Evolutionary conservation across 768 basidiomycete species (phyloP), one percentile per base, ranked within the genome.

Genomic region (Exsudoporus frostii): DNA sequence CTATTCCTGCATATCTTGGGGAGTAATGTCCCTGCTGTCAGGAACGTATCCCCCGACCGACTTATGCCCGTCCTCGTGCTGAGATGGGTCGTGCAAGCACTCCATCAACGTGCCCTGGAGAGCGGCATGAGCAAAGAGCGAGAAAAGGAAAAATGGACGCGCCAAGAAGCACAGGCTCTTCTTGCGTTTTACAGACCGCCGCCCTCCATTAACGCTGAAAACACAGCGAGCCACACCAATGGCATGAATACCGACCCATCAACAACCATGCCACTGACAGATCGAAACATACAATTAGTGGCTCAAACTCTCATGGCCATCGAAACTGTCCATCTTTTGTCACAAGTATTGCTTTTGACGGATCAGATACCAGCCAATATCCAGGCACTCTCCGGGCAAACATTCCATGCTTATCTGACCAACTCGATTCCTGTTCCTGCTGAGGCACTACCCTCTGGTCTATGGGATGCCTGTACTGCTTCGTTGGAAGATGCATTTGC

Each of bases 91-190:
- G 69, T 83, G 4, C 71, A 61, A 24, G 77, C 70, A 0, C 67
- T 88, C 40, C 75, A 83, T 50, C 55, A 57, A 8, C 79, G 86
- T 17, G 79, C 82, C 24, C 56, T 74, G 45, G 84, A 82, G 59
- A 74, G 57, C 37, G 70, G 71, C 1, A 64, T 68, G 17, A 81
- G 72, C 55, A 81, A 77, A 60, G 84, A 81, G n/a, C 77, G 81
- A 37, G 79, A 84, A 54, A 77, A 75, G 57, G 88, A 88, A 63
- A 74, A 79, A 24, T 92, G 90, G 90, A 85, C 83, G 0, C 74
- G 68, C 55, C 71, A 67, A 6, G 90, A 92, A 64, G 85, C 80
- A 4, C 73, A 63, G 4, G 81, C 79, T 27, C 76, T 89, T 62
- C 74, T 91, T 39, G 72, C 79, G 0, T 73, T 82, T 30, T 82